phyloP scores from a whole-genome alignment of 148 eudicot species.

The Rhododendron mucronatum region DNA sequence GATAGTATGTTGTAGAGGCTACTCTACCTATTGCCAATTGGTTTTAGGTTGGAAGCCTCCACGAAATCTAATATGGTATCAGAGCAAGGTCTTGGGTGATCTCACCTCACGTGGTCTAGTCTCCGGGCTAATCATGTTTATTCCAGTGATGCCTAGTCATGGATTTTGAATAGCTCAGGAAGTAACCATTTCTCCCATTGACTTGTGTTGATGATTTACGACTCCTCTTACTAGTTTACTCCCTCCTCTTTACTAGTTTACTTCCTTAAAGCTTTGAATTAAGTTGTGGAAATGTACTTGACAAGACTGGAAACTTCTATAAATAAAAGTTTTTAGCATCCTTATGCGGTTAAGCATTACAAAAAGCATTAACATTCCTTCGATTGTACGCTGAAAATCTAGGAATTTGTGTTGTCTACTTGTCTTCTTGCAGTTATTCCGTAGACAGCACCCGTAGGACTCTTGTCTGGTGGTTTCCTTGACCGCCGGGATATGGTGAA shows the following conservation, averaged over 20 bases:
- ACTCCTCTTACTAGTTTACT: too few species aligned
- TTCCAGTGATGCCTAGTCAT: neutral
- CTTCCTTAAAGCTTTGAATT: neutral
- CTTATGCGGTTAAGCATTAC: neutral
- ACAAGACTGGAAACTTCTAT: neutral
- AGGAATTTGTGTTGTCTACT: neutral
- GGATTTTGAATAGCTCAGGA: neutral
- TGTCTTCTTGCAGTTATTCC: neutral
- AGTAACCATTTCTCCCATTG: neutral
- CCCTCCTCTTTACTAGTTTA: too few species aligned
- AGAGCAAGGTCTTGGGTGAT: too few species aligned
- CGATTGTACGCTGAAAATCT: neutral
- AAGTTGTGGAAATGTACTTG: neutral
- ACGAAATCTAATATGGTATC: too few species aligned
- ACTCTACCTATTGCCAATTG: too few species aligned
- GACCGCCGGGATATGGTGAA: neutral
- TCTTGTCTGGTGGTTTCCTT: neutral
- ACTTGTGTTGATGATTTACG: neutral
- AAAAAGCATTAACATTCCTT: neutral
- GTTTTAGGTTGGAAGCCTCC: too few species aligned
- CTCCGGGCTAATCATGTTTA: neutral
- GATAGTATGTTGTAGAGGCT: too few species aligned
- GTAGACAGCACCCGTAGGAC: neutral
- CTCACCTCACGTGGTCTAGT: too few species aligned
- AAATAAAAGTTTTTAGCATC: neutral